phyloP scores from a whole-genome alignment of 441 rosid genomes.

The Gossypium gossypioides region DNA sequence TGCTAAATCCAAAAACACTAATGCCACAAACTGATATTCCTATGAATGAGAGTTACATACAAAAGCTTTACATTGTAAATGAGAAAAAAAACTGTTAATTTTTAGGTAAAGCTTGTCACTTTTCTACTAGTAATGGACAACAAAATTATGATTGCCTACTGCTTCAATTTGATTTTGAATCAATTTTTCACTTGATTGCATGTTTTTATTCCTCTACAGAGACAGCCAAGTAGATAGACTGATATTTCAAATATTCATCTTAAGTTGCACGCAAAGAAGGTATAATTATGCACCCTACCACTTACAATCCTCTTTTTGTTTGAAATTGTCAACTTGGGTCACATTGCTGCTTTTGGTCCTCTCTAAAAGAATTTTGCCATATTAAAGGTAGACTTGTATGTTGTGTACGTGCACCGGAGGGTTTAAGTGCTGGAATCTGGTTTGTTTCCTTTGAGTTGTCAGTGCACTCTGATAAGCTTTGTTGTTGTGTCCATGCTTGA shows the following conservation, averaged over 20 bases:
- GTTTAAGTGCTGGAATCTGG: neutral
- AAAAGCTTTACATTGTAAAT: neutral
- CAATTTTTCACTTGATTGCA: neutral
- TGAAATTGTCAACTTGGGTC: slow-evolving; percentile 1
- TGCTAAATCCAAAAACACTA: no score
- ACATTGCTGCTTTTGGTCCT: neutral
- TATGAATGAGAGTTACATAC: no score
- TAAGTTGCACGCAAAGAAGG: slow-evolving; percentile 86
- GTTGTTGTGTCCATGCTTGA: neutral
- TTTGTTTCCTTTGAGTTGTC: neutral
- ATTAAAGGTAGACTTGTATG: neutral
- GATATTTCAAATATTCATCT: slow-evolving; percentile 57
- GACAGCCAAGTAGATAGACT: slow-evolving; percentile 63
- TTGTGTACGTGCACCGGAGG: neutral
- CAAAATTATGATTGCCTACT: neutral
- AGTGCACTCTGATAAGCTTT: neutral
- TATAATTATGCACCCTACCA: slow-evolving; percentile 11
- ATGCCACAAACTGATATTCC: no score
- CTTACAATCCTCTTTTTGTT: neutral
- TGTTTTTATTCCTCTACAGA: slow-evolving; percentile 35
- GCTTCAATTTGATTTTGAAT: neutral
- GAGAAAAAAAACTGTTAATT: neutral
- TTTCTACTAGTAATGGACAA: neutral
- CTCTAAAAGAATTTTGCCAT: neutral
- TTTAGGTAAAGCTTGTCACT: neutral